These are phyloP conservation scores for Pachysandra terminalis DNA, from an alignment of 164 flowering plant genomes.

Conservation along the genomic window DNA sequence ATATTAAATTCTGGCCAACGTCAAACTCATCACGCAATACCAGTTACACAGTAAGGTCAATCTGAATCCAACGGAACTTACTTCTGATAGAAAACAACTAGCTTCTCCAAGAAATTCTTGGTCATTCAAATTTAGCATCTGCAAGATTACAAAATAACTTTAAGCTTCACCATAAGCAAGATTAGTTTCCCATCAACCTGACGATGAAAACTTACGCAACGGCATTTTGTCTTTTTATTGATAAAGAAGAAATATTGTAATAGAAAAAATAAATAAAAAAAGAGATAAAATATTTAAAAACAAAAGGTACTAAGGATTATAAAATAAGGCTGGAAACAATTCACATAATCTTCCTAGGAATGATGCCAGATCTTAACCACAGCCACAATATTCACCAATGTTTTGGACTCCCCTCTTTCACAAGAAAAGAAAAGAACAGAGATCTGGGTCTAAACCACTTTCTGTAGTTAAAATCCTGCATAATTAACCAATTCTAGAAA, in stretches of 20 bases:
- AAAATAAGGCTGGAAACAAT: too few relatives aligned
- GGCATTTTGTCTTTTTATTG: too few relatives aligned
- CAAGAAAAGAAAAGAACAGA: neutral
- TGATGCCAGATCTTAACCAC: neutral
- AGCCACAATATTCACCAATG: neutral
- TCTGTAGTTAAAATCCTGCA: too few relatives aligned
- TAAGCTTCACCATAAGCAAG: neutral
- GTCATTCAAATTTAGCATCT: slow-evolving; percentile 66
- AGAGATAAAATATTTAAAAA: too few relatives aligned
- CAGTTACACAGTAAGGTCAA: neutral
- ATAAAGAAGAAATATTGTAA: too few relatives aligned
- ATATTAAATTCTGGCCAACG: neutral
- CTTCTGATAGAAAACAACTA: slow-evolving; percentile 80
- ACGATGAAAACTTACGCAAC: too few relatives aligned
- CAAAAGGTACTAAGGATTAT: too few relatives aligned
- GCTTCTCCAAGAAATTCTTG: slow-evolving; percentile 92
- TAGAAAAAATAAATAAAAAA: too few relatives aligned
- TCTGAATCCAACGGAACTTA: slow-evolving; percentile 18
- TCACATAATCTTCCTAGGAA: too few relatives aligned
- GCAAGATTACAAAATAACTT: slow-evolving; percentile 18
- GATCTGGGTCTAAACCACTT: too few relatives aligned
- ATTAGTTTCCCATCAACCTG: neutral
- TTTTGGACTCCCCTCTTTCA: neutral
- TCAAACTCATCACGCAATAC: neutral
- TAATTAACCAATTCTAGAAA: too few relatives aligned